Percentiles rank a stretch among this genome's conserved stretches.
Conservation (phyloP, 2,329 filamentous ascomycete genomes). For the Ophiostoma australiae region DNA sequence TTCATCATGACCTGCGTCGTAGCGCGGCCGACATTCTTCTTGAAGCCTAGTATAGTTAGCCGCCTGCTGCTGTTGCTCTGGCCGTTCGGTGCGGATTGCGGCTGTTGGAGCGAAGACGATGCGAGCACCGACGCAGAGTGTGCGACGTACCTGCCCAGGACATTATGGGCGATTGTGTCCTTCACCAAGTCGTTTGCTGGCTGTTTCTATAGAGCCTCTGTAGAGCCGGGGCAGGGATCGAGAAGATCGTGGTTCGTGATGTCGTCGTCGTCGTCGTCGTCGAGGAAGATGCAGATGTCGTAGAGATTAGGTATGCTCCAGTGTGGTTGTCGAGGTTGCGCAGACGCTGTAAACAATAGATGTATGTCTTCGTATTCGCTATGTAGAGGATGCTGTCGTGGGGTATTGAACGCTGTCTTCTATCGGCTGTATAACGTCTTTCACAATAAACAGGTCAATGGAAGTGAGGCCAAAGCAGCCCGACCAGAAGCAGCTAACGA, state of each 20-base stretch:
- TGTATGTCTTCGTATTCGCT: not conserved
- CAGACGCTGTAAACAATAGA: not conserved
- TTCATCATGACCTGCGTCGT: conserved; percentile 99
- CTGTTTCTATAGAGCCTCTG: not conserved
- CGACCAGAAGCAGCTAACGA: not conserved
- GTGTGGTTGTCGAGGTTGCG: not conserved
- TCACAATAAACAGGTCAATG: not conserved
- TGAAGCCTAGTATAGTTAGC: conserved; percentile 56
- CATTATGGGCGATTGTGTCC: conserved; percentile 35
- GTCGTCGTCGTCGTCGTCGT: not conserved
- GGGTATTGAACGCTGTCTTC: not conserved
- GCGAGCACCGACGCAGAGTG: conserved; percentile 5
- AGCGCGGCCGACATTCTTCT: conserved; percentile 97
- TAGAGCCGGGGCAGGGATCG: not conserved
- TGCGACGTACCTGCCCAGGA: conserved; percentile 44
- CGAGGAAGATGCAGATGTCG: not conserved
- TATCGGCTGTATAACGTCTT: not conserved
- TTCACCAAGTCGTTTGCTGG: conserved; percentile 2
- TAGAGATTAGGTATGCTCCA: not conserved
- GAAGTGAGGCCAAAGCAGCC: not conserved
- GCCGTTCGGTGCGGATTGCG: no score
- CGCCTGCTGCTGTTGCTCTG: not conserved
- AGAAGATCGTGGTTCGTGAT: not conserved
- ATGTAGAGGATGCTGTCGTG: conserved; percentile 2
- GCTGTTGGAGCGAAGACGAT: not conserved